Percentiles rank a stretch among this genome's conserved stretches.
phyloP scores from a whole-genome alignment of 495 filamentous ascomycete species.

The Immersiella caudata region DNA sequence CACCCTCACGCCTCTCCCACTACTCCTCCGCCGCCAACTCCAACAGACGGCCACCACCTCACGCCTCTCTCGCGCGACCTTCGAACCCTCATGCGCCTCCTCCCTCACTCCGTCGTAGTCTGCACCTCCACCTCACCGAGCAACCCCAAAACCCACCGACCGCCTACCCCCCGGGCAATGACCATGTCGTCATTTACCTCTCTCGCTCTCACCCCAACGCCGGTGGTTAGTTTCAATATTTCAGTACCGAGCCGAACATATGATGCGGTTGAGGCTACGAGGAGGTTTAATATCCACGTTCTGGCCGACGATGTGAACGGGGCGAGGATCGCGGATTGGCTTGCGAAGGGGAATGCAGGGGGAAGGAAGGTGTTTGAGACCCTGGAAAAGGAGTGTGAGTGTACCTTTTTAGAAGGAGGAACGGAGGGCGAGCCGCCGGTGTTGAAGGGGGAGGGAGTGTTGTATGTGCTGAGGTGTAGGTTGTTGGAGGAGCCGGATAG shows the following conservation, averaged over 20 bases:
- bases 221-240: slow-evolving; percentile 80
- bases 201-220: slow-evolving; percentile 65
- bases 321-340: slow-evolving; percentile 48
- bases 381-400: slow-evolving; percentile 31
- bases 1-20: slow-evolving; percentile 11
- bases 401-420: slow-evolving; percentile 3
- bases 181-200: slow-evolving; percentile 85
- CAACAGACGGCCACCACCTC: slow-evolving; percentile 21
- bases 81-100: slow-evolving; percentile 67
- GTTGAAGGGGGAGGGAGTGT: slow-evolving; percentile 43
- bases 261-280: slow-evolving; percentile 54
- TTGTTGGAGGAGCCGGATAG: slow-evolving; percentile 33
- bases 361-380: slow-evolving; percentile 34
- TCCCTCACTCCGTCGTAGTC: slow-evolving; percentile 75
- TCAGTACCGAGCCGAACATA: slow-evolving; percentile 71
- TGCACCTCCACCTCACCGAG: slow-evolving; percentile 55
- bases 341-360: slow-evolving; percentile 43
- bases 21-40: slow-evolving; percentile 4
- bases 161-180: slow-evolving; percentile 58
- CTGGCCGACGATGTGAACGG: slow-evolving; percentile 45
- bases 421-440: slow-evolving; percentile 27
- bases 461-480: slow-evolving; percentile 47
- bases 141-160: slow-evolving; percentile 31
- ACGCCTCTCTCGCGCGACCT: slow-evolving; percentile 44
- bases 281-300: slow-evolving; percentile 54